These are phyloP conservation scores for Penicillium crustosum DNA, from an alignment of 2,329 filamentous ascomycete genomes.

Conservation along the genomic window DNA sequence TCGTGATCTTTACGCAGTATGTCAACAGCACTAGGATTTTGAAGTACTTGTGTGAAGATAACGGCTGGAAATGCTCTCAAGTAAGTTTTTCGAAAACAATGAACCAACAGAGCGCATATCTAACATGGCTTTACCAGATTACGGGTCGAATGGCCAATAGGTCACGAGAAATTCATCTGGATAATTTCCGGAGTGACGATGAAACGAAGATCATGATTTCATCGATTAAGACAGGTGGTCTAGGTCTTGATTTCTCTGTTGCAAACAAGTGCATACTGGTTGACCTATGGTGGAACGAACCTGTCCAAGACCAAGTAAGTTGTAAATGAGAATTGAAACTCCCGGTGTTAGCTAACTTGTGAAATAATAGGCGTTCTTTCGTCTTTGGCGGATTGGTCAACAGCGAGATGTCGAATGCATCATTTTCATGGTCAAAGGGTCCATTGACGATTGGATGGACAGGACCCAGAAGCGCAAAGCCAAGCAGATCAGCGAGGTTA, in stretches of 20 bases:
- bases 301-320: conserved; percentile 59
- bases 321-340: too few species aligned
- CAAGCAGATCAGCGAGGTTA: conserved; percentile 22
- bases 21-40: conserved; percentile 53
- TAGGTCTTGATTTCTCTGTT: conserved; percentile 60
- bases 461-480: conserved; percentile 58
- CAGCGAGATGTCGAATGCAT: conserved; percentile 58
- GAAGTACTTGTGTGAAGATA: conserved; percentile 48
- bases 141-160: conserved; percentile 51
- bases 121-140: conserved; percentile 30
- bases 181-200: conserved; percentile 45
- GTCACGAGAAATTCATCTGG: conserved; percentile 49
- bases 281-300: conserved; percentile 63
- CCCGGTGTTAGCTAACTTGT: not conserved
- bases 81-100: conserved; percentile 5
- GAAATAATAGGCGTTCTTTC: conserved; percentile 48
- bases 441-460: conserved; percentile 59
- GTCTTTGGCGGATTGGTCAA: conserved; percentile 67
- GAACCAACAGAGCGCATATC: not conserved
- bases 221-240: conserved; percentile 58
- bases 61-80: conserved; percentile 47
- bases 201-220: conserved; percentile 53
- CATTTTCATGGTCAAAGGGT: conserved; percentile 56
- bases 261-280: conserved; percentile 59
- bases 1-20: conserved; percentile 5